Percentiles rank a stretch among this genome's conserved stretches.
Evolutionary conservation across 2,329 filamentous ascomycete genomes (phyloP).

Genomic region (Penicillium digitatum): DNA sequence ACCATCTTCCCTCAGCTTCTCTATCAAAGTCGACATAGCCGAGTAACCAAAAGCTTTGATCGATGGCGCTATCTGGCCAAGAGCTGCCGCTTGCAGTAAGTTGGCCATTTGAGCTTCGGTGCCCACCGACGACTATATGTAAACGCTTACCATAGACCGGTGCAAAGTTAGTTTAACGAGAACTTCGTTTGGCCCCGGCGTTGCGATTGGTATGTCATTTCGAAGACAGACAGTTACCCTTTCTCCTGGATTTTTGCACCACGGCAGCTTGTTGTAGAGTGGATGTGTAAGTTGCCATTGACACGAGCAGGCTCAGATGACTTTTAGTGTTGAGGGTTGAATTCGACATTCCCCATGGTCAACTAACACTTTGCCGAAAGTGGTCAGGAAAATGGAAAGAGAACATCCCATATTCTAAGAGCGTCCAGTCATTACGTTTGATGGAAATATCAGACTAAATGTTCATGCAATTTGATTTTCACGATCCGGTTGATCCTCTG

Average conservation of each 20-base stretch:
- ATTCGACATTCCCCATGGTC: neutral
- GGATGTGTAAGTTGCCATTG: slow-evolving; percentile 2
- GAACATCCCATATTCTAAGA: too few relatives aligned
- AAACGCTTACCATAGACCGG: slow-evolving; percentile 20
- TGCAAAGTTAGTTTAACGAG: slow-evolving; percentile 25
- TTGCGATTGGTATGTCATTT: slow-evolving; percentile 13
- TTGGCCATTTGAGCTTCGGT: slow-evolving; percentile 20
- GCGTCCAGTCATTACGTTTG: too few relatives aligned
- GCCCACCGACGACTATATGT: slow-evolving; percentile 22
- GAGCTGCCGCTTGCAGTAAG: slow-evolving; percentile 16
- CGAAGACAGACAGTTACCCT: slow-evolving; percentile 11
- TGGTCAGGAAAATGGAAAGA: too few relatives aligned
- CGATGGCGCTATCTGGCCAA: slow-evolving; percentile 15
- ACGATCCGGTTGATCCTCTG: too few relatives aligned
- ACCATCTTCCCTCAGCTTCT: slow-evolving; percentile 12
- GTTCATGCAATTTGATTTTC: too few relatives aligned
- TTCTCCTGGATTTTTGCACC: slow-evolving; percentile 17
- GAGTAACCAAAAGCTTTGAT: slow-evolving; percentile 20
- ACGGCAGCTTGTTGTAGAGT: slow-evolving; percentile 16
- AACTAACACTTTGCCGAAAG: too few relatives aligned
- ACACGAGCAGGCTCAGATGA: neutral
- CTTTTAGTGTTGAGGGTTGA: neutral
- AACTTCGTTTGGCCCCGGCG: slow-evolving; percentile 18
- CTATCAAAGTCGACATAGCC: slow-evolving; percentile 15
- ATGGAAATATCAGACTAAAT: too few relatives aligned